Evolutionary conservation across 257 asterid genomes (phyloP), one percentile per base, ranked within the genome.

Genomic region (Leonotis leonurus): DNA sequence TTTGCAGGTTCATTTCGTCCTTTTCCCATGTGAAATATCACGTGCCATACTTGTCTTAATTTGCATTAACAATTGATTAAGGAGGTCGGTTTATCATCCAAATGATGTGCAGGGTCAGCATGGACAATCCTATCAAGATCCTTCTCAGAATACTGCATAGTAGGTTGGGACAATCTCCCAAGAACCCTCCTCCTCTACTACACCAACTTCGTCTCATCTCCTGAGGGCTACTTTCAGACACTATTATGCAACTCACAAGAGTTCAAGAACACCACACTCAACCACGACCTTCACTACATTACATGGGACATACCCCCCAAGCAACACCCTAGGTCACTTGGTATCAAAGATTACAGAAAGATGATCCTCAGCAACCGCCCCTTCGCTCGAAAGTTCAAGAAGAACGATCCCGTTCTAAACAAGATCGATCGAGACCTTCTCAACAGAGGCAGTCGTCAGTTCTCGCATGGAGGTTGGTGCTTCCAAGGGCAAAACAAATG

Each of bases 141-240:
- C 49, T 90, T 90, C 45, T 69, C 93, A 1, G 96, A 87, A 61
- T 87, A 85, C 80, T 70, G 84, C 68, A 60, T 90, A 35, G 35
- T 78, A 35, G 97, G 97, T 0, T 90, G 85, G 87, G 96, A 90
- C 73, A 90, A 87, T 39, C 81, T 90, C 26, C 96, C 97, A 2
- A 62, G 97, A 70, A 83, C 82, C 32, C 92, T 90, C 39, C 97
- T 90, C 39, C 90, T 90, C 44, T 90, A 90, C 81, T 87, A 87
- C 82, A 80, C 96, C 1, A 90, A 90, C 68, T 87, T 90, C 27
- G 95, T 90, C 24, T 90, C 97, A 2, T 85, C 97, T 0, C 97
- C 97, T 0, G 97, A 90, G 56, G 87, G 86, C 32, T 90, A 87
- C 64, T 90, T 90, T 70, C 97, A 90, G 61, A 90, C 97, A 17